Evolutionary conservation across 371 early-diverging fungal species (phyloP), one percentile per base, ranked within the genome.

Genomic region (Zychaea mexicana): DNA sequence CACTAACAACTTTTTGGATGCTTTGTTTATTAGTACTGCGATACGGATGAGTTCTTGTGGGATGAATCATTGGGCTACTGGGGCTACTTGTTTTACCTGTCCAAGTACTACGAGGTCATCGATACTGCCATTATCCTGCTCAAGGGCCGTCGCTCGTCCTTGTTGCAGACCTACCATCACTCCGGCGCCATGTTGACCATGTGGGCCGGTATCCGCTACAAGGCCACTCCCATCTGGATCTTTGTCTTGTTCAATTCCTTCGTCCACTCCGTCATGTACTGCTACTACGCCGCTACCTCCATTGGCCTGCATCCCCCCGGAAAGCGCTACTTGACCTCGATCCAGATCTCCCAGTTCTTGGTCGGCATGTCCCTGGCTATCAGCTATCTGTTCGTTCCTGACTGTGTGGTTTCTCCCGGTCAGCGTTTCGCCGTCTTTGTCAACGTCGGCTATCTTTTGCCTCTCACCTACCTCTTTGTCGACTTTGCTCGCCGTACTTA

Each of bases 261-360:
- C 66, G 91, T 96, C 58, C 96, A 96, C 76, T 88, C 95, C 61
- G 74, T 94, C 82, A 96, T 96, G 96, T 96, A 96, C 77, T 73
- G 79, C 54, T 95, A 95, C 81, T 96, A 94, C 60, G 88, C 91
- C 27, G 75, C 88, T 57, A 93, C 94, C 15, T 88, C 87, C 24
- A 64, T 92, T 24, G 94, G 93, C 24, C 69, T 92, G 39, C 86
- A 84, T 64, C 93, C 93, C 30, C 93, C 92, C 9, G 90, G 91
- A 61, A 95, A 96, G 78, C 86, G 89, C 67, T 88, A 90, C 70
- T 77, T 96, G 64, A 95, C 95, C 21, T 80, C 85, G 46, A 88
- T 93, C 82, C 95, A 96, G 74, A 93, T 96, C 70, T 84, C 89
- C 45, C 96, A 96, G 78, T 96, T 96, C 81, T 62, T 94, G 39